phyloP scores from a whole-genome alignment of 1,284 basidiomycete genomes.

The Trichosporon asahii region DNA sequence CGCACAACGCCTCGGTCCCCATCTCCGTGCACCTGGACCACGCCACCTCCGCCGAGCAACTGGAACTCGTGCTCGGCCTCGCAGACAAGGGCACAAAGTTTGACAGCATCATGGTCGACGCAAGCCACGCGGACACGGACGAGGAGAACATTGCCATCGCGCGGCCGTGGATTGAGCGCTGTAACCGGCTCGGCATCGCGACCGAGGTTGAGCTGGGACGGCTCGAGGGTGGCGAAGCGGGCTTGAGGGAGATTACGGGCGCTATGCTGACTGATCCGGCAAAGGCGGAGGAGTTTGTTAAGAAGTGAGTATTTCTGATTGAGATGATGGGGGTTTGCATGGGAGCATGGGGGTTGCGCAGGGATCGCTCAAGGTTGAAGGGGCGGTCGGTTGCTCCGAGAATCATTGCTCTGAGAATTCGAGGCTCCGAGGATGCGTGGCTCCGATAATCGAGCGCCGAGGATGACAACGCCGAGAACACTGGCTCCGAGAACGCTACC shows the following conservation, averaged over 20 bases:
- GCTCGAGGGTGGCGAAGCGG: constrained; percentile 54
- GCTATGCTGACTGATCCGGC: constrained; percentile 52
- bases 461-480: no score
- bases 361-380: no score
- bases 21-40: constrained; percentile 53
- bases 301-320: constrained; percentile 33
- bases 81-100: constrained; percentile 51
- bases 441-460: no score
- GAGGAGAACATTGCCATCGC: constrained; percentile 52
- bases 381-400: no score
- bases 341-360: constrained; percentile 11
- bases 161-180: constrained; percentile 45
- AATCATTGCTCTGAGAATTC: no score
- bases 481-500: no score
- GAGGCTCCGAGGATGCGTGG: no score
- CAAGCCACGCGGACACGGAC: constrained; percentile 50
- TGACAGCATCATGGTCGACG: constrained; percentile 53
- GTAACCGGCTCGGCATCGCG: constrained; percentile 48
- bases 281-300: constrained; percentile 51
- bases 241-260: constrained; percentile 52
- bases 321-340: no score
- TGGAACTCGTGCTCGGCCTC: constrained; percentile 50
- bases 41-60: constrained; percentile 53
- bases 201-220: constrained; percentile 55
- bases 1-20: constrained; percentile 50